Evolutionary conservation across 331 rosid species (phyloP).

Genomic region (Quercus lobata): DNA sequence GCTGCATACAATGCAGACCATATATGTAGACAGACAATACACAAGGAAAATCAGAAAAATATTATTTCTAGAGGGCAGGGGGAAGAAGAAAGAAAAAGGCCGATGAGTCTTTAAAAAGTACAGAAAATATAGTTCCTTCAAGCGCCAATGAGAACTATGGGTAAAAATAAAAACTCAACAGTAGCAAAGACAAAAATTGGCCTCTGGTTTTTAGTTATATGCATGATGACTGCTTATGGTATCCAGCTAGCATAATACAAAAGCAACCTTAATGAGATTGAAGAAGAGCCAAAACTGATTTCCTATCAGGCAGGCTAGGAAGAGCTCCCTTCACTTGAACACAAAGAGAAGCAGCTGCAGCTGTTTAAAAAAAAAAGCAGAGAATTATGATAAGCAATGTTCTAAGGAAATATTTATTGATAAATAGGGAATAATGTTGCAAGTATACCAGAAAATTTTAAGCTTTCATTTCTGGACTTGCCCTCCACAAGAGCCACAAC

Average conservation of each 20-base stretch:
- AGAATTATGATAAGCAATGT: neutral
- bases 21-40: too few species aligned
- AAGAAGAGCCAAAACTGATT: constrained; percentile 68
- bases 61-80: too few species aligned
- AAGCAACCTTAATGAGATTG: constrained; percentile 32
- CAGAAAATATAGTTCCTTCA: too few species aligned
- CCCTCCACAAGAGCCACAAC: constrained; percentile 88
- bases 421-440: neutral
- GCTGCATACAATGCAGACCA: too few species aligned
- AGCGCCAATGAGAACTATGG: neutral
- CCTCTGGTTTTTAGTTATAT: neutral
- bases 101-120: too few species aligned
- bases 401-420: neutral
- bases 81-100: too few species aligned
- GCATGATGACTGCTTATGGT: neutral
- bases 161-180: neutral
- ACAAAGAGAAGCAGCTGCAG: constrained; percentile 95
- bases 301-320: constrained; percentile 91
- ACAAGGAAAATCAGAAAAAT: too few species aligned
- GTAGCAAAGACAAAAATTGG: neutral
- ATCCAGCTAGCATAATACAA: neutral
- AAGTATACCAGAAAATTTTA: constrained; percentile 67
- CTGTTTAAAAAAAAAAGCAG: constrained; percentile 27
- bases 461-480: constrained; percentile 61
- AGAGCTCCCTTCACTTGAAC: constrained; percentile 95